Percentiles rank a stretch among this genome's conserved stretches.
These are phyloP conservation scores for Pogostemon cablin DNA, from an alignment of 257 asterid species.

Conservation along the genomic window DNA sequence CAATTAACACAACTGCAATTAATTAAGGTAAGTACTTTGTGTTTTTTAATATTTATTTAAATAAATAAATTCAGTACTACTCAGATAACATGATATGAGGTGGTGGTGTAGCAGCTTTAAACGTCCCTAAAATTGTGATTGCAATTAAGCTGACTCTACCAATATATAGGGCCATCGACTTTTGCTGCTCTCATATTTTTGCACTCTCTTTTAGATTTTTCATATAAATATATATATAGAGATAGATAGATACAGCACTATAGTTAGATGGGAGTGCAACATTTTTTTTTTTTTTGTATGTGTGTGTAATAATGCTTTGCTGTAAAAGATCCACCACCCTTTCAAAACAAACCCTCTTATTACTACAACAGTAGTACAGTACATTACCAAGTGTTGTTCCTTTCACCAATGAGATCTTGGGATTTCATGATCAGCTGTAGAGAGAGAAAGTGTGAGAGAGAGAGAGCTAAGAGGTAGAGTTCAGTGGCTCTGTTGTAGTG, in stretches of 20 bases:
- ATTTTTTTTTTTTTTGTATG: constrained; percentile 1
- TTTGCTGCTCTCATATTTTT: constrained; percentile 36
- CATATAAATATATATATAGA: not conserved
- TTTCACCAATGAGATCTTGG: constrained; percentile 37
- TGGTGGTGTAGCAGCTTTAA: constrained; percentile 63
- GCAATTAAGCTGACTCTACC: constrained; percentile 54
- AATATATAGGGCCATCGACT: constrained; percentile 50
- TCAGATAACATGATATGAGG: too few species aligned
- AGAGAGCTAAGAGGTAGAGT: constrained; percentile 43
- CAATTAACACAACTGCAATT: constrained; percentile 26
- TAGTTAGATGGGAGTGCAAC: constrained; percentile 26
- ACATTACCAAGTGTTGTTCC: constrained; percentile 43
- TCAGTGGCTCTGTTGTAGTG: constrained; percentile 59
- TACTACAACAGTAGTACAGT: not conserved
- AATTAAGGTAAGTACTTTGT: constrained; percentile 24
- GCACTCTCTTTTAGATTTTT: too few species aligned
- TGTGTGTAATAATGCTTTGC: not conserved
- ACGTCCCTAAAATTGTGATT: constrained; percentile 45
- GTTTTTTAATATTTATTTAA: not conserved
- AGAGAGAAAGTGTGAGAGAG: not conserved
- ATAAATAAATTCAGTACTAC: not conserved
- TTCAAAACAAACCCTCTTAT: not conserved
- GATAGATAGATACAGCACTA: not conserved
- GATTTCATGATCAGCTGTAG: too few species aligned
- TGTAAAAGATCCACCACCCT: constrained; percentile 1